Evolutionary conservation across 1,139 yeast species (phyloP).

Genomic region (Hyphopichia fennica): DNA sequence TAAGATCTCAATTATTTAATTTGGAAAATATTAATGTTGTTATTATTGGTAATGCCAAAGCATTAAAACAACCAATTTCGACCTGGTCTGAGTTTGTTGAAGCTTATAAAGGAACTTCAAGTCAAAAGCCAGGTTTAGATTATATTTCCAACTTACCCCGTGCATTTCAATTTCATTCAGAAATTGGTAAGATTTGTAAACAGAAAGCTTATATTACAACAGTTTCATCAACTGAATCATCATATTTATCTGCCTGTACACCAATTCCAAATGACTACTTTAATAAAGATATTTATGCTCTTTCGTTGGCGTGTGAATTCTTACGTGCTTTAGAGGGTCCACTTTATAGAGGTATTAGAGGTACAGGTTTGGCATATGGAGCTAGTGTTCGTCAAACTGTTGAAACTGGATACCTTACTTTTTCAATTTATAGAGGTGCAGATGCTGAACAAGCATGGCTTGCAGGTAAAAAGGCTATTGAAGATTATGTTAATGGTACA

Average conservation of each 20-base stretch:
- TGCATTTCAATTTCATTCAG: slow-evolving; percentile 54
- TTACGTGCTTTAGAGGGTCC: slow-evolving; percentile 94
- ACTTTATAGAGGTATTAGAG: slow-evolving; percentile 94
- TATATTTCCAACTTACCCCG: slow-evolving; percentile 42
- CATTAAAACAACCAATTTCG: slow-evolving; percentile 54
- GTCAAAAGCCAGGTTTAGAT: not conserved
- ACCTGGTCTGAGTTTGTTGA: slow-evolving; percentile 56
- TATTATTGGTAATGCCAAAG: slow-evolving; percentile 65
- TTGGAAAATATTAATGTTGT: slow-evolving; percentile 65
- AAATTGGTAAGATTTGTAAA: slow-evolving; percentile 54
- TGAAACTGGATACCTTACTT: slow-evolving; percentile 69
- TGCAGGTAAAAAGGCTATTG: slow-evolving; percentile 68
- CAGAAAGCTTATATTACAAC: slow-evolving; percentile 63
- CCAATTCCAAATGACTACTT: slow-evolving; percentile 64
- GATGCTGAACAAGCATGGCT: slow-evolving; percentile 74
- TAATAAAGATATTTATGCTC: slow-evolving; percentile 67
- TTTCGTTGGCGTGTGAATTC: slow-evolving; percentile 74
- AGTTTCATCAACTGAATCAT: slow-evolving; percentile 85
- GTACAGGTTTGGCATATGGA: slow-evolving; percentile 94
- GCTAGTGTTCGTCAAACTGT: slow-evolving; percentile 59
- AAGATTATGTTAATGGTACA: slow-evolving; percentile 55
- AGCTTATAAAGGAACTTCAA: slow-evolving; percentile 11
- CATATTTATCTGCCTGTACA: slow-evolving; percentile 66
- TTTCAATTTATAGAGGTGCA: slow-evolving; percentile 77
- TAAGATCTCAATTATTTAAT: slow-evolving; percentile 58